Base-by-base conservation (phyloP, 768 basidiomycete species). In the Pleurotus cornucopiae region DNA sequence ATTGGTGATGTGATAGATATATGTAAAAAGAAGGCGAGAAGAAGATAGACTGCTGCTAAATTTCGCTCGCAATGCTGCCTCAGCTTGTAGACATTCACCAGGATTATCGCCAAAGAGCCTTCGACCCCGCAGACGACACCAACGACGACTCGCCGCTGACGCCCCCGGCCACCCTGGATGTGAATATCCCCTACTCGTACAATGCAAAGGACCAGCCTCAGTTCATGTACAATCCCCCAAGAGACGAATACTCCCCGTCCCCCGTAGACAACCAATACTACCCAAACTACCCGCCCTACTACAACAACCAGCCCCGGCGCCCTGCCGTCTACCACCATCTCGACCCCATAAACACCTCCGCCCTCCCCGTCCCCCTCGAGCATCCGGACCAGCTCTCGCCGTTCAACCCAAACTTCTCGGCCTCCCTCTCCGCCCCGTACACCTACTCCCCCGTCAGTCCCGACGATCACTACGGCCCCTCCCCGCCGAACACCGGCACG, bases 401-500 rank as follows among this genome's bases (percentile, higher is more conserved):
- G 53, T 67, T 82, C 53, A 80, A 81, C 57, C 71, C 79, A 40
- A 76, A 75, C 46, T 85, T 84, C 57, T 73, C 78, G 13, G 76
- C 74, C 55, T 14, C 37, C 7, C 51, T 52, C 51, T 52, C 51
- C 51, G 75, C 71, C 30, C 53, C 72, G 40, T 59, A 67, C 11
- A 67, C 62, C 55, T 82, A 80, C 63, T 76, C 77, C 5, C 72
- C 78, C 54, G 66, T 75, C 44, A 37, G 26, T 39, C 71, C 69
- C 57, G 77, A 79, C 21, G 78, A 79, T 60, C 72, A 76, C 45
- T 86, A 85, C 60, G 82, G 82, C 1, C 75, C 81, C 16, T 84
- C 84, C 1, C 83, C 84, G 20, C 84, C 84, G 26, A 80, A 78
- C 49, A 85, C 85, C 0, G 80, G 77, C 43, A 83, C 83, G 18